A percentile compares a stretch with the other conserved stretches of the same genome.
Evolutionary conservation across 345 rosid species (phyloP).

Genomic region (Alliaria petiolata): DNA sequence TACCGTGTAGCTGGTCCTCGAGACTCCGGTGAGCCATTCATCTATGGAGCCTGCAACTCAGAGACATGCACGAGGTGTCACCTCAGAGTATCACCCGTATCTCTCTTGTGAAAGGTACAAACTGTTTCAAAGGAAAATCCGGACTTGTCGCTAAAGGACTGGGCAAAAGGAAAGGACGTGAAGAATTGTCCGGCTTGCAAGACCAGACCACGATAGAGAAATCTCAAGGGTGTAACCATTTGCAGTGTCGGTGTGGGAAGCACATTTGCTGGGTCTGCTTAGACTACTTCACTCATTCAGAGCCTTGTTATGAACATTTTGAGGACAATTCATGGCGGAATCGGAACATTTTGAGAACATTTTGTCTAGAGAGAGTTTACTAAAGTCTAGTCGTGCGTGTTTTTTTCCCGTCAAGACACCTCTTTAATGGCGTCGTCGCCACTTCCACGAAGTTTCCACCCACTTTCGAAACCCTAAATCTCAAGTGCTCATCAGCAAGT

Average conservation of each 20-base stretch:
- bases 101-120: conserved; percentile 67
- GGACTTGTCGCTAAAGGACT: conserved; percentile 68
- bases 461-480: no score
- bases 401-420: not conserved
- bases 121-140: conserved; percentile 77
- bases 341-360: conserved; percentile 8
- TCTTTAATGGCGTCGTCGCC: conserved; percentile 15
- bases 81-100: conserved; percentile 67
- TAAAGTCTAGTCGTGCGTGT: not conserved
- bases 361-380: not conserved
- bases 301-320: conserved; percentile 53
- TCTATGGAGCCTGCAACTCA: conserved; percentile 67
- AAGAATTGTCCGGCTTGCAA: conserved; percentile 73
- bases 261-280: conserved; percentile 90
- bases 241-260: conserved; percentile 71
- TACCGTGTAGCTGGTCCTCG: conserved; percentile 49
- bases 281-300: conserved; percentile 39
- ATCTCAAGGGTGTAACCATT: conserved; percentile 79
- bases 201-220: conserved; percentile 71
- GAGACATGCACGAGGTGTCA: conserved; percentile 79
- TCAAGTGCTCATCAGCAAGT: no score
- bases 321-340: conserved; percentile 28
- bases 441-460: no score
- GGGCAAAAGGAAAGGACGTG: conserved; percentile 72
- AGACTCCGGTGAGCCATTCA: conserved; percentile 42